Percentiles rank a stretch among this genome's conserved stretches.
phyloP scores from a whole-genome alignment of 257 asterid species.

The Ehretia macrophylla region DNA sequence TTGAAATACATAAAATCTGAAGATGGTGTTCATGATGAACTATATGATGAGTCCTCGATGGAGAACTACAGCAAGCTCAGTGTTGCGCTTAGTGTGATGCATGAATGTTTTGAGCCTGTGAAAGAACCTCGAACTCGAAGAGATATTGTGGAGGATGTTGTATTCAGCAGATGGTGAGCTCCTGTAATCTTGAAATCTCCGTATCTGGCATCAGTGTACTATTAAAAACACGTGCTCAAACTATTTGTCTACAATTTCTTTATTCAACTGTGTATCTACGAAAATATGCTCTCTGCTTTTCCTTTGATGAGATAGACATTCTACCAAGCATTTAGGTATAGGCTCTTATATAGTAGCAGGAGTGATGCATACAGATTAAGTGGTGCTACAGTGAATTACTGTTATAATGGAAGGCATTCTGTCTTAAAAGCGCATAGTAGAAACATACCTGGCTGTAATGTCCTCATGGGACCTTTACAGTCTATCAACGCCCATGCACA shows the following conservation, averaged over 20 bases:
- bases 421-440: no score
- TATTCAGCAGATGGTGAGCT: constrained; percentile 61
- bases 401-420: no score
- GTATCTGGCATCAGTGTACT: neutral
- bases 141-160: constrained; percentile 71
- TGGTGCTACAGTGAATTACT: no score
- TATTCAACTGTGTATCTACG: no score
- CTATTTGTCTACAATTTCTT: neutral
- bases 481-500: no score
- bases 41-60: constrained; percentile 28
- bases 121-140: constrained; percentile 56
- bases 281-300: no score
- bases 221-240: neutral
- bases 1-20: constrained; percentile 40
- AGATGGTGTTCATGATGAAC: constrained; percentile 19
- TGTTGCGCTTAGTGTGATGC: constrained; percentile 72
- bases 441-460: no score
- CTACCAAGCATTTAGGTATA: no score
- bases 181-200: neutral
- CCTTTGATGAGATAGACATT: no score
- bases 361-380: no score
- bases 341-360: no score
- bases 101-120: constrained; percentile 78
- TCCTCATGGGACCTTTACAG: no score
- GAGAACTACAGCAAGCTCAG: constrained; percentile 58